Percentiles rank a stretch among this genome's conserved stretches.
These are phyloP conservation scores for Leccinum subrobustum DNA, from an alignment of 1,284 basidiomycete species.

Conservation along the genomic window DNA sequence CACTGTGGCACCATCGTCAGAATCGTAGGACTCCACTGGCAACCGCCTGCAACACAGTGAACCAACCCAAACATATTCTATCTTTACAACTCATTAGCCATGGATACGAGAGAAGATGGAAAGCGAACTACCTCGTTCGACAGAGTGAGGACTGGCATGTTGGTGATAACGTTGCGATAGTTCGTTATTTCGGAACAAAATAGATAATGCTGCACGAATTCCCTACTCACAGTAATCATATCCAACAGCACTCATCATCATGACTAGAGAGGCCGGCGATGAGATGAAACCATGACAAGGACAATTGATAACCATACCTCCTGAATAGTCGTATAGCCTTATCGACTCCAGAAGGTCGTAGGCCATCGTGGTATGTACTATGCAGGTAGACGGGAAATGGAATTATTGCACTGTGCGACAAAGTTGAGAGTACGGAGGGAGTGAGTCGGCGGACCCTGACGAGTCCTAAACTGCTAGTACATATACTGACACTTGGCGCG, in stretches of 20 bases:
- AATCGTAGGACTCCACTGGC: neutral
- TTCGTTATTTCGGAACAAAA: neutral
- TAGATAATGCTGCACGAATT: neutral
- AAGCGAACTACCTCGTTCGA: conserved; percentile 3
- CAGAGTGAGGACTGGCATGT: conserved; percentile 1
- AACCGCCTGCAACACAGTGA: no score
- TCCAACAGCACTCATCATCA: neutral
- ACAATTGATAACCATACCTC: neutral
- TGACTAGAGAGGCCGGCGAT: neutral
- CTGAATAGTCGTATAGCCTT: neutral
- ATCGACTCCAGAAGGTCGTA: neutral
- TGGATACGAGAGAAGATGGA: neutral
- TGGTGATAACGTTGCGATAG: neutral
- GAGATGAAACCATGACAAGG: neutral
- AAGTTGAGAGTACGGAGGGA: neutral
- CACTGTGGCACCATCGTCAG: conserved; percentile 3
- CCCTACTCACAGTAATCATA: conserved; percentile 5
- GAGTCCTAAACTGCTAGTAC: neutral
- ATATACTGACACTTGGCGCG: neutral
- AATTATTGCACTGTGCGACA: neutral
- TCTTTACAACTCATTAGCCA: neutral
- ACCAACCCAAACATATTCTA: conserved; percentile 15
- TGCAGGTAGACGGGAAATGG: neutral
- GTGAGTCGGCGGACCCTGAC: neutral
- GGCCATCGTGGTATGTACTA: neutral